A percentile compares a stretch with the other conserved stretches of the same genome.
phyloP scores from a whole-genome alignment of 2,329 filamentous ascomycete genomes.

The Colletotrichum eremochloae region DNA sequence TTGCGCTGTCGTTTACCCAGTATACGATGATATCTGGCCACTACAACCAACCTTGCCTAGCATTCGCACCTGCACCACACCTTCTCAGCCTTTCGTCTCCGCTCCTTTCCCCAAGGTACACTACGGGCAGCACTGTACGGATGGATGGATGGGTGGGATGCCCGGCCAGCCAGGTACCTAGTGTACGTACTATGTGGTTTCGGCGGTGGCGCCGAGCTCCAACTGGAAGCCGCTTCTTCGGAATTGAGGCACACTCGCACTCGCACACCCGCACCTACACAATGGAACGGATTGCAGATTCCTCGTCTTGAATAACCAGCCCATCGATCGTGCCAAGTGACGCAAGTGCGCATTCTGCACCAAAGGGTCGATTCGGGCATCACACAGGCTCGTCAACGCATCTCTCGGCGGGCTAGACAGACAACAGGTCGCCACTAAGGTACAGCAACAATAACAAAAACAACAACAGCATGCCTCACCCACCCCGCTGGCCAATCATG shows the following conservation, averaged over 20 bases:
- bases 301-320: conserved; percentile 17
- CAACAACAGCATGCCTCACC: conserved; percentile 27
- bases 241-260: conserved; percentile 12
- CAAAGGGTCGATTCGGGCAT: neutral
- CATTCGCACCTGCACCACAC: neutral
- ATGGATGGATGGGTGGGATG: neutral
- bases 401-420: conserved; percentile 30
- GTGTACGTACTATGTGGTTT: neutral
- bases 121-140: conserved; percentile 5
- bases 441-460: conserved; percentile 10
- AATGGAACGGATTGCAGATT: conserved; percentile 40
- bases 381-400: conserved; percentile 30
- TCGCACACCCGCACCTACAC: neutral
- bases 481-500: conserved; percentile 19
- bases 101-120: conserved; percentile 2
- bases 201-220: neutral
- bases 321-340: conserved; percentile 3
- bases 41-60: neutral
- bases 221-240: conserved; percentile 6
- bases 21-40: neutral
- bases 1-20: conserved; percentile 11
- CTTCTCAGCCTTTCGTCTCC: neutral
- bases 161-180: neutral
- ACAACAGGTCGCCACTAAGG: conserved; percentile 28
- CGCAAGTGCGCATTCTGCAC: neutral